A percentile compares a stretch with the other conserved stretches of the same genome.
These are phyloP conservation scores for Phyllosticta citrichinensis DNA, from an alignment of 2,329 filamentous ascomycete species.

Conservation along the genomic window DNA sequence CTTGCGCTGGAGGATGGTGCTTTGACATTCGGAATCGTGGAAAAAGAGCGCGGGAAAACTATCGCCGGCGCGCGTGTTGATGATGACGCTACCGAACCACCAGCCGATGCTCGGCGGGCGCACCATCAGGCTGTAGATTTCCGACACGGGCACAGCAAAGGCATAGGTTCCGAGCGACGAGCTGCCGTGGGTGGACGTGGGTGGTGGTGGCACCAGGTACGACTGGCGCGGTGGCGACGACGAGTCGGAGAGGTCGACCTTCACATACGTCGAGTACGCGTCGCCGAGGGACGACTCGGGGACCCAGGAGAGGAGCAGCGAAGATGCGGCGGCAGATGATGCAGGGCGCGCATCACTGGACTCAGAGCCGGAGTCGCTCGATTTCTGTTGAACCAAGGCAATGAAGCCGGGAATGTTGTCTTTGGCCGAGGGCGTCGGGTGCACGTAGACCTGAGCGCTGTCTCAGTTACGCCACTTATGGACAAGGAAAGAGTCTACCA, in stretches of 20 bases:
- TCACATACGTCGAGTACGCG: slow-evolving; percentile 77
- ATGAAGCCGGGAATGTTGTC: slow-evolving; percentile 95
- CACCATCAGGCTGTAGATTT: slow-evolving; percentile 83
- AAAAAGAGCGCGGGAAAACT: slow-evolving; percentile 95
- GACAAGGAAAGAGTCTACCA: not conserved
- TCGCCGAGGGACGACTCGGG: slow-evolving; percentile 84
- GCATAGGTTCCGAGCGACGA: slow-evolving; percentile 69
- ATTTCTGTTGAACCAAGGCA: slow-evolving; percentile 83
- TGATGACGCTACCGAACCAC: slow-evolving; percentile 95
- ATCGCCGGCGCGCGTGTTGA: slow-evolving; percentile 84
- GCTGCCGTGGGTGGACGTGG: slow-evolving; percentile 68
- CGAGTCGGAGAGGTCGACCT: slow-evolving; percentile 79
- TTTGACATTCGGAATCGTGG: slow-evolving; percentile 93
- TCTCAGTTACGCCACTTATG: slow-evolving; percentile 14
- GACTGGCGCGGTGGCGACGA: slow-evolving; percentile 75
- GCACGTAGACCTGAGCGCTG: slow-evolving; percentile 69
- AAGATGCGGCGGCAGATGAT: slow-evolving; percentile 46
- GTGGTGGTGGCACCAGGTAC: slow-evolving; percentile 84
- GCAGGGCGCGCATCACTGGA: slow-evolving; percentile 25
- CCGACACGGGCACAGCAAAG: slow-evolving; percentile 81
- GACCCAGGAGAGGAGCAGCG: slow-evolving; percentile 84
- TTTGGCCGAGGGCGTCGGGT: slow-evolving; percentile 83
- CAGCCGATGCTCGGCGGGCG: slow-evolving; percentile 88
- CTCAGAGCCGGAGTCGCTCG: slow-evolving; percentile 5
- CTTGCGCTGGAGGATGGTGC: slow-evolving; percentile 89